phyloP scores from a whole-genome alignment of 805 yeast species.

The Scheffersomyces stipitis region DNA sequence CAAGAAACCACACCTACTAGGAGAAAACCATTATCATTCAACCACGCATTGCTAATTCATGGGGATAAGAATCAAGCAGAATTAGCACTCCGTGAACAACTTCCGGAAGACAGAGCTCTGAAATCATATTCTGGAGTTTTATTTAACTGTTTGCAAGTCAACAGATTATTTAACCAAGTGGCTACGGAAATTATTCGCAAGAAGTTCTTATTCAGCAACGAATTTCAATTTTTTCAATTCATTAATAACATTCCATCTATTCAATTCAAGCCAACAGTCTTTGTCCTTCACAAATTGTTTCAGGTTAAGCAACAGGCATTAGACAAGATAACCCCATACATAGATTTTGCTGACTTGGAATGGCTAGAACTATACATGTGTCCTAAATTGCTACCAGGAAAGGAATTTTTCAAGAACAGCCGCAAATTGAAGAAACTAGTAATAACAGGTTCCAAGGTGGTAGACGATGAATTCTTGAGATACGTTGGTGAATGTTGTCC shows the following conservation, averaged over 20 bases:
- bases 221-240: constrained; percentile 44
- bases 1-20: constrained; percentile 59
- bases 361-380: constrained; percentile 85
- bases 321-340: constrained; percentile 40
- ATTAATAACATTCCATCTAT: constrained; percentile 8
- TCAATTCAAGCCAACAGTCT: constrained; percentile 36
- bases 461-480: constrained; percentile 60
- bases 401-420: constrained; percentile 25
- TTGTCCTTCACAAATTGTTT: constrained; percentile 67
- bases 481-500: constrained; percentile 56
- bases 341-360: constrained; percentile 50
- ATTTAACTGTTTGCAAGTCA: constrained; percentile 66
- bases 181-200: constrained; percentile 56
- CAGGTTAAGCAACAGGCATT: constrained; percentile 54
- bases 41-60: constrained; percentile 69
- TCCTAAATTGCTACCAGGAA: constrained; percentile 62
- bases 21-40: constrained; percentile 65
- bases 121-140: constrained; percentile 30
- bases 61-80: constrained; percentile 51
- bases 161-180: constrained; percentile 60
- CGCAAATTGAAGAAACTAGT: constrained; percentile 42
- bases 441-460: constrained; percentile 68
- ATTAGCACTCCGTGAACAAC: constrained; percentile 38
- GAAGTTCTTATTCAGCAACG: constrained; percentile 54
- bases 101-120: constrained; percentile 2